Conservation (phyloP, 306 rosid genomes). For the Quercus engelmannii region DNA sequence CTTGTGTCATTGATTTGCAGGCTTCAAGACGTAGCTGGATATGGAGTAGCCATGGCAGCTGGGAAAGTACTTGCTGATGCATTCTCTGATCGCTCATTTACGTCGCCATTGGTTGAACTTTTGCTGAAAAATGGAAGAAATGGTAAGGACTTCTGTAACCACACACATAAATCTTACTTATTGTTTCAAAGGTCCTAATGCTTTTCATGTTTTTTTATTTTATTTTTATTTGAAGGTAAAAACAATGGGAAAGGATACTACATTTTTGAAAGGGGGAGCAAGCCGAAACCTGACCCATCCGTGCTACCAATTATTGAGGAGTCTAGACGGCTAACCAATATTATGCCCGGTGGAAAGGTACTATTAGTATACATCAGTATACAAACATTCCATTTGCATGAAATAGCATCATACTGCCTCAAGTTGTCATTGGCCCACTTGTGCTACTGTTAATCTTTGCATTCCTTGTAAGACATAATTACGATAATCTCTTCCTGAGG, state of each 20-base stretch:
- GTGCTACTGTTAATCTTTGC: constrained; percentile 3
- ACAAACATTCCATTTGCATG: constrained; percentile 7
- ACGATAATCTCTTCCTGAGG: background rate
- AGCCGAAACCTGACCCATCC: constrained; percentile 81
- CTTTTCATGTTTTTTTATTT: constrained; percentile 19
- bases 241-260: constrained; percentile 91
- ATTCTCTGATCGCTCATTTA: constrained; percentile 63
- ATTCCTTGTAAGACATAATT: background rate
- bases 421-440: constrained; percentile 1
- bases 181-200: constrained; percentile 3
- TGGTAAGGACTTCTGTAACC: constrained; percentile 41
- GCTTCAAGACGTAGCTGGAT: constrained; percentile 91
- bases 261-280: constrained; percentile 72
- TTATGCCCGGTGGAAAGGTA: constrained; percentile 86
- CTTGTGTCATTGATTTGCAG: constrained; percentile 41
- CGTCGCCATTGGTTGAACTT: constrained; percentile 63
- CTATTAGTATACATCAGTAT: constrained; percentile 13
- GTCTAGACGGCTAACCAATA: constrained; percentile 57
- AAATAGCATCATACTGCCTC: background rate
- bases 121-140: constrained; percentile 75
- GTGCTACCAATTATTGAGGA: constrained; percentile 68
- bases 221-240: constrained; percentile 45
- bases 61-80: constrained; percentile 52
- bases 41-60: constrained; percentile 70
- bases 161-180: background rate